Conservation (phyloP, 495 filamentous ascomycete species). For the Daldinia childiae region DNA sequence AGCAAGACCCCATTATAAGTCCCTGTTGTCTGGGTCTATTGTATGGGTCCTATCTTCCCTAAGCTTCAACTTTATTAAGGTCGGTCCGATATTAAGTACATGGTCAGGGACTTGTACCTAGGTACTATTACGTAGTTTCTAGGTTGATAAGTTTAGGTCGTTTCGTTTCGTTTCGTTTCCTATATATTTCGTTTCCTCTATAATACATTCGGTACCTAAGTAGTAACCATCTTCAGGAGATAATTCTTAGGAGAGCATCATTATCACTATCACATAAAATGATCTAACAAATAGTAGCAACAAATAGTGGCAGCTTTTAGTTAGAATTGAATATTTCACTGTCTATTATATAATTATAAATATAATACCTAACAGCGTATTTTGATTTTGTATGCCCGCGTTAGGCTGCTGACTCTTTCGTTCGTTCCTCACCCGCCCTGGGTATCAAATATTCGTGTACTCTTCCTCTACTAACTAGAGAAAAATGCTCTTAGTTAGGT, state of each 20-base stretch:
- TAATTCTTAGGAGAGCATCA: no score
- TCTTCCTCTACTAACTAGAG: neutral
- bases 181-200: neutral
- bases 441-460: slow-evolving; percentile 32
- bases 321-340: slow-evolving; percentile 38
- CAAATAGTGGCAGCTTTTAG: slow-evolving; percentile 26
- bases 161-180: neutral
- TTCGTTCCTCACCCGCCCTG: slow-evolving; percentile 19
- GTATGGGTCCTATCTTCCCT: slow-evolving; percentile 19
- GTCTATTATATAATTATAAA: slow-evolving; percentile 37
- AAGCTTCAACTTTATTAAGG: slow-evolving; percentile 24
- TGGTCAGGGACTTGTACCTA: neutral
- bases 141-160: neutral
- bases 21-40: slow-evolving; percentile 28
- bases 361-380: slow-evolving; percentile 30
- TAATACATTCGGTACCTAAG: no score
- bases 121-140: neutral
- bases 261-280: neutral
- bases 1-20: slow-evolving; percentile 19
- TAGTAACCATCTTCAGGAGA: neutral
- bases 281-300: slow-evolving; percentile 5
- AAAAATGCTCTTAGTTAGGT: slow-evolving; percentile 1
- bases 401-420: slow-evolving; percentile 17
- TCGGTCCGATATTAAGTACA: slow-evolving; percentile 38
- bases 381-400: neutral